These are phyloP conservation scores for Chlorella variabilis DNA, from an alignment of 163 green algal genomes.

Conservation along the genomic window DNA sequence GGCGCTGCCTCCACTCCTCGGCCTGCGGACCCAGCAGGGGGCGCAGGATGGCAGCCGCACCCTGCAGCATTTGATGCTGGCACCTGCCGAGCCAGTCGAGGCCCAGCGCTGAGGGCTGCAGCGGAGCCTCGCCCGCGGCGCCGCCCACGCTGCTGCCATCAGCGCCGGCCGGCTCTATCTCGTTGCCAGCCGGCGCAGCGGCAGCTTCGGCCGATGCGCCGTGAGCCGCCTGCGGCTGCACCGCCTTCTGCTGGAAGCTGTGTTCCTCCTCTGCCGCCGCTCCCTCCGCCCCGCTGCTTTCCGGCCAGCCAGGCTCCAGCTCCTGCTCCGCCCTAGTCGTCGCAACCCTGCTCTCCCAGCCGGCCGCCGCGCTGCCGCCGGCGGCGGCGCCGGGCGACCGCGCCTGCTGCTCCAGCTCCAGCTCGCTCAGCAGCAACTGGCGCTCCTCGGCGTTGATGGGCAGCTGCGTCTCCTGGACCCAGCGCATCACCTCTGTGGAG, in stretches of 20 bases:
- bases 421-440: constrained; percentile 9
- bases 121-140: no score
- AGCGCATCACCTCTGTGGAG: constrained; percentile 17
- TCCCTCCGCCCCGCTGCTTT: background rate
- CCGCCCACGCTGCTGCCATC: background rate
- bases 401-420: constrained; percentile 13
- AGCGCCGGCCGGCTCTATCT: constrained; percentile 3
- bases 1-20: background rate
- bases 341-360: no score
- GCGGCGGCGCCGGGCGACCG: background rate
- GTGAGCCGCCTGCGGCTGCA: background rate
- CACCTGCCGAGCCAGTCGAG: constrained; percentile 9
- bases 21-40: background rate
- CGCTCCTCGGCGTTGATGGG: constrained; percentile 5
- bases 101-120: background rate
- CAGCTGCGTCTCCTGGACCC: constrained; percentile 30
- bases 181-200: background rate
- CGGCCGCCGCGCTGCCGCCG: background rate
- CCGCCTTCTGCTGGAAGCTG: constrained; percentile 18
- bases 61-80: constrained; percentile 1
- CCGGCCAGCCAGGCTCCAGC: background rate
- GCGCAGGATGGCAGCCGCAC: background rate
- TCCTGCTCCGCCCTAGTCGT: no score
- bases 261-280: background rate
- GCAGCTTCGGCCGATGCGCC: background rate